Evolutionary conservation across 306 rosid species (phyloP).

Genomic region (Spatholobus suberectus): DNA sequence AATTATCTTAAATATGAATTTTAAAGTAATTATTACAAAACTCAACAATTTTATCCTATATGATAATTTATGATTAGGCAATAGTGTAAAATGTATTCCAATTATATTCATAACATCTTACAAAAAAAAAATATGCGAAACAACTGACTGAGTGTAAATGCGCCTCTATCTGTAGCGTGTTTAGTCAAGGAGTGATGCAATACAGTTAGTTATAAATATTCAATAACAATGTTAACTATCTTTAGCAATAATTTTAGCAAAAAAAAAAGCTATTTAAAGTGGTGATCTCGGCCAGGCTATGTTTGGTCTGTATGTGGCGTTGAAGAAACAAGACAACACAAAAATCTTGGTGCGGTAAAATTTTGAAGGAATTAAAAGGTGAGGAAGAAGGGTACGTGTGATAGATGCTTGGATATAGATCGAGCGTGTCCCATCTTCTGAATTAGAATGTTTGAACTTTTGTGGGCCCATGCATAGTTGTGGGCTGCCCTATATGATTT

Average conservation of each 20-base stretch:
- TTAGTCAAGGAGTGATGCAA: not conserved
- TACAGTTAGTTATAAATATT: too few species aligned
- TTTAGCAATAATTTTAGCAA: too few species aligned
- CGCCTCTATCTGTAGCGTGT: not conserved
- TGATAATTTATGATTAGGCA: too few species aligned
- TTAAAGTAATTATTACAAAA: too few species aligned
- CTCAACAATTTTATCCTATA: too few species aligned
- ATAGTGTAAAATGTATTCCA: too few species aligned
- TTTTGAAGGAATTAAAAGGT: not conserved
- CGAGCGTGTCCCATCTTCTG: not conserved
- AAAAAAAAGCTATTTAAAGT: too few species aligned
- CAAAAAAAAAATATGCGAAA: not conserved
- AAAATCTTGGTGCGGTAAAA: not conserved
- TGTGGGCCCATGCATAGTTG: constrained; percentile 11
- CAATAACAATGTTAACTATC: too few species aligned
- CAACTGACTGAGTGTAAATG: too few species aligned
- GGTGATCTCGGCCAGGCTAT: not conserved
- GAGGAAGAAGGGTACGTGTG: not conserved
- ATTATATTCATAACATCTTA: too few species aligned
- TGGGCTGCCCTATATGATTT: constrained; percentile 15
- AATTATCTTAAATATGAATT: too few species aligned
- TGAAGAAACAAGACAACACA: not conserved
- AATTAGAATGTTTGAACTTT: not conserved
- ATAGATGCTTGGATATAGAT: not conserved
- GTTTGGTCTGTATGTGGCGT: not conserved